These are phyloP conservation scores for Diutina sp. DNA, from an alignment of 1,139 yeast genomes.

Conservation along the genomic window DNA sequence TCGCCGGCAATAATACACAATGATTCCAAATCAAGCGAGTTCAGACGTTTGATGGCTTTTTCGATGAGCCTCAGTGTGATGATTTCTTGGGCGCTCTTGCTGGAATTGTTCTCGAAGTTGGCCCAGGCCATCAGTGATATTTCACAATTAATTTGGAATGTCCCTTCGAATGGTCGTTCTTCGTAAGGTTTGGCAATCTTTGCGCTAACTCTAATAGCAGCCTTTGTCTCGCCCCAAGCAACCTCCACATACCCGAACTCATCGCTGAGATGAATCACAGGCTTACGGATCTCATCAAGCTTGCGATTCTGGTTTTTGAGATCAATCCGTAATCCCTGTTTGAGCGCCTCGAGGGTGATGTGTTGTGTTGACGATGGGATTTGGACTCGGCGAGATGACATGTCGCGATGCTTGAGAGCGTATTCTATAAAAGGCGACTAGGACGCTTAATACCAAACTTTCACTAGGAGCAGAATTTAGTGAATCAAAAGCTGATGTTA, in stretches of 20 bases:
- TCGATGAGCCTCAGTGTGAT: constrained; percentile 73
- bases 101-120: constrained; percentile 50
- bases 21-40: constrained; percentile 82
- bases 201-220: constrained; percentile 71
- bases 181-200: constrained; percentile 75
- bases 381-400: background rate
- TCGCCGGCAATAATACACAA: constrained; percentile 85
- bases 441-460: too few species aligned
- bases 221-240: constrained; percentile 54
- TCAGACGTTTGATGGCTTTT: constrained; percentile 80
- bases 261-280: constrained; percentile 49
- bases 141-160: constrained; percentile 75
- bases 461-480: background rate
- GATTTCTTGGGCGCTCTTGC: constrained; percentile 62
- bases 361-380: constrained; percentile 12
- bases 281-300: constrained; percentile 49
- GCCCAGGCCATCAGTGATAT: constrained; percentile 85
- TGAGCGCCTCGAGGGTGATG: constrained; percentile 51
- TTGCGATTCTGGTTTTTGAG: constrained; percentile 31
- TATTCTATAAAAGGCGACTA: background rate
- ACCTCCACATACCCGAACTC: constrained; percentile 78
- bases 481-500: too few species aligned
- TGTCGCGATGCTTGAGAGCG: background rate
- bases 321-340: constrained; percentile 52
- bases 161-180: constrained; percentile 89